Evolutionary conservation across 1,284 basidiomycete species (phyloP).

Genomic region (Exobasidium rhododendri): DNA sequence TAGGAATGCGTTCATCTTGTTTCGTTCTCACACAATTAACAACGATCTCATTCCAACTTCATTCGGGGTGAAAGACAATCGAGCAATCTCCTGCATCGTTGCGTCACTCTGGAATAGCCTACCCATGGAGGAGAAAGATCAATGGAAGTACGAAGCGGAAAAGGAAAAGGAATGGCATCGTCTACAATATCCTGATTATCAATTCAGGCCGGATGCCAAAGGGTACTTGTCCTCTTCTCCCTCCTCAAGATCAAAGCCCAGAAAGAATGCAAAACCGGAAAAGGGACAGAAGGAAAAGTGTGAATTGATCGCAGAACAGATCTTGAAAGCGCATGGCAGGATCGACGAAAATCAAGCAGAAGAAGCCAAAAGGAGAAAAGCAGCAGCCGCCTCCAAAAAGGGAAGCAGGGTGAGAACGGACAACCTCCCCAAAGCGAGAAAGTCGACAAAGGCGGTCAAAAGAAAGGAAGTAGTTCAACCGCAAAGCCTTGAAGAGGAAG

Average conservation of each 20-base stretch:
- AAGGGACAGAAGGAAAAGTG: background rate
- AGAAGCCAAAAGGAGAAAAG: background rate
- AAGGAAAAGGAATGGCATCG: conserved; percentile 43
- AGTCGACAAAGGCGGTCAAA: background rate
- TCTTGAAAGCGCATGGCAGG: background rate
- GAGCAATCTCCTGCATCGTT: conserved; percentile 63
- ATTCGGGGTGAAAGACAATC: conserved; percentile 75
- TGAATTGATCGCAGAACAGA: background rate
- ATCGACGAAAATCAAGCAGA: background rate
- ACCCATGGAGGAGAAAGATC: conserved; percentile 28
- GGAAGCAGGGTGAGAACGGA: background rate
- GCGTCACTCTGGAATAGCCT: conserved; percentile 51
- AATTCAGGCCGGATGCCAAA: conserved; percentile 36
- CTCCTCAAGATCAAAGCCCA: background rate
- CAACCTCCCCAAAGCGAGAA: background rate
- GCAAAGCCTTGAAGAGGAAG: background rate
- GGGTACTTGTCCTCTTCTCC: too few species aligned
- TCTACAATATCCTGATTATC: conserved; percentile 41
- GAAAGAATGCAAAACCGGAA: background rate
- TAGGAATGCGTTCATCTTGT: conserved; percentile 91
- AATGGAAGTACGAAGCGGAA: conserved; percentile 37
- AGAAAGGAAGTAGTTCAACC: background rate
- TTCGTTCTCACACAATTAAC: conserved; percentile 80
- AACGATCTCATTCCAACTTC: conserved; percentile 72
- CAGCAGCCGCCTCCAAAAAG: background rate